Evolutionary conservation across 352 stramenopile genomes (phyloP).

Genomic region (Pythium rhizo-oryzae): DNA sequence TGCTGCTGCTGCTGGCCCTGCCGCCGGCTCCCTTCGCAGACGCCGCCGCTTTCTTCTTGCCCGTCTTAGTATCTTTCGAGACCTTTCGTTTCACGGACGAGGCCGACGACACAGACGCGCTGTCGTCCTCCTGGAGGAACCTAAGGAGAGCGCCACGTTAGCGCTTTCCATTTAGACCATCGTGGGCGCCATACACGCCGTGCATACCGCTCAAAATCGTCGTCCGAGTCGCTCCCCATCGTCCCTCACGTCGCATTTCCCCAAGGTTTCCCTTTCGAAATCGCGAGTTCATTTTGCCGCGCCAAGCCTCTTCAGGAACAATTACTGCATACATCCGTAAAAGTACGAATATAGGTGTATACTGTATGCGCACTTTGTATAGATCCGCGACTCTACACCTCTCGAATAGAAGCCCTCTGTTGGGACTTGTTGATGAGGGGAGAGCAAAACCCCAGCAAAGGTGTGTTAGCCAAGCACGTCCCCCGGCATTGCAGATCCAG

Average conservation of each 20-base stretch:
- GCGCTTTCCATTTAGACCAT: neutral
- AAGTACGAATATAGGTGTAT: slow-evolving; percentile 1
- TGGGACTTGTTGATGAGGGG: slow-evolving; percentile 8
- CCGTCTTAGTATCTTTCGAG: slow-evolving; percentile 24
- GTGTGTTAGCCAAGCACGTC: slow-evolving; percentile 8
- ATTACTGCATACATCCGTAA: neutral
- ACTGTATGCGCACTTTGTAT: neutral
- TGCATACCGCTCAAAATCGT: slow-evolving; percentile 64
- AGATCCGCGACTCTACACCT: neutral
- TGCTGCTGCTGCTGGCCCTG: neutral
- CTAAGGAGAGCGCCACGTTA: slow-evolving; percentile 28
- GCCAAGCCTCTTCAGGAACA: neutral
- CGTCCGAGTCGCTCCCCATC: slow-evolving; percentile 52
- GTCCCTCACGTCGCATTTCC: slow-evolving; percentile 13
- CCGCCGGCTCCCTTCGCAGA: neutral
- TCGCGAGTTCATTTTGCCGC: neutral
- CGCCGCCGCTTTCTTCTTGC: slow-evolving; percentile 4
- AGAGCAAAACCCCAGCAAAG: slow-evolving; percentile 17
- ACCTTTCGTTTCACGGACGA: slow-evolving; percentile 27
- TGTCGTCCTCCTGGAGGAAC: slow-evolving; percentile 65
- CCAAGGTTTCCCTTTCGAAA: slow-evolving; percentile 9
- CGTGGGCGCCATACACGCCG: neutral
- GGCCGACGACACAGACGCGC: slow-evolving; percentile 40
- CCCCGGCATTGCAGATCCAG: slow-evolving; percentile 3
- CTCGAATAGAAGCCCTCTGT: slow-evolving; percentile 14